Evolutionary conservation across 2,329 filamentous ascomycete species (phyloP), one percentile per base, ranked within the genome.

Genomic region (Arthrobotrys musiformis): DNA sequence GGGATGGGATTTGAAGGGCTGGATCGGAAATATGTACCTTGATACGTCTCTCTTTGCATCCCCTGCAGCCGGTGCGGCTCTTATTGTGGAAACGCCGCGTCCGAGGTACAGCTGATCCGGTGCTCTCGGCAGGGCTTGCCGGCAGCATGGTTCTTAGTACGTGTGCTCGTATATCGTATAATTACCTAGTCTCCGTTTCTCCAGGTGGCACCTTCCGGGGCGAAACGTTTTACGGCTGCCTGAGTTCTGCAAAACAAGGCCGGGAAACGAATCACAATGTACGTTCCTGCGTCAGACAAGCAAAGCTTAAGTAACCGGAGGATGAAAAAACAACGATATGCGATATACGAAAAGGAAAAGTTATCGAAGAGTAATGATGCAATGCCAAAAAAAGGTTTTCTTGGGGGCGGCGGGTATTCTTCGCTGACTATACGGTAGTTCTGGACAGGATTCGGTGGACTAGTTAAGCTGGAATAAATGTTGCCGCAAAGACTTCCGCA

Each of bases 81-180:
- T 76, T 76, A 35, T 76, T 76, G 24, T 76, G 72, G 58, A 76
- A 76, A 9, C 72, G 72, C 19, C 72, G 72, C 4, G 72, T 64
- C 37, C 64, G 56, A 15, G 54, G 54, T 40, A 58, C 33, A 19
- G 46, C 26, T 19, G 33, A 42, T 33, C 33, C 33, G 46, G 46
- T 56, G 24, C 42, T 72, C 22, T 28, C 56, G n/a, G 68, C 58
- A 24, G 46, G 58, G 46, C 40, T 40, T 24, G 30, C 46, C 30
- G 44, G 56, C 26, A 35, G 40, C 67, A 70, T 70, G 17, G 28
- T n/a, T 58, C 54, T n/a, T 35, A 17, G 28, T 46, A 46, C 42
- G 46, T 8, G 19, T 1, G 2, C 54, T 58, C 54, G 54, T 58
- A 58, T 58, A 58, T 40, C 54, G 54, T 58, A 58, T 11, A 58